Evolutionary conservation across 768 basidiomycete species (phyloP).

Genomic region (Suillus tomentosus): DNA sequence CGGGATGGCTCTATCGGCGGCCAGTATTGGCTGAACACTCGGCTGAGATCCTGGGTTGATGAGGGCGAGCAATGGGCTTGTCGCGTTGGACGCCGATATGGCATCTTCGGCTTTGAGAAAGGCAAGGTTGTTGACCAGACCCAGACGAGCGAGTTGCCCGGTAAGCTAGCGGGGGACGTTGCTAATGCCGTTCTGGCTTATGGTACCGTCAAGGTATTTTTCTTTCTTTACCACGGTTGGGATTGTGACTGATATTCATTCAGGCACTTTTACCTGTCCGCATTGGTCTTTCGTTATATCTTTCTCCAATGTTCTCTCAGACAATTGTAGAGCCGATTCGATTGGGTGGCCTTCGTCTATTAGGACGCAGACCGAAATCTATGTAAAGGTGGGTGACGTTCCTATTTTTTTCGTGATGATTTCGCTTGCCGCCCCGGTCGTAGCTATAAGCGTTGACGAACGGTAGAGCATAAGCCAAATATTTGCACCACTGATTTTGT

Average conservation of each 20-base stretch:
- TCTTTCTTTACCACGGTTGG: neutral
- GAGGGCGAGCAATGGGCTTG: conserved; percentile 76
- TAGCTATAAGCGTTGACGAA: conserved; percentile 65
- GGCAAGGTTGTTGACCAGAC: conserved; percentile 17
- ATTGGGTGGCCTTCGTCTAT: conserved; percentile 19
- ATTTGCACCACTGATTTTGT: conserved; percentile 60
- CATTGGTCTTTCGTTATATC: conserved; percentile 70
- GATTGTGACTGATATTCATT: neutral
- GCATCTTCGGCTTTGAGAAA: conserved; percentile 77
- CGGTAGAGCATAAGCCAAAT: conserved; percentile 70
- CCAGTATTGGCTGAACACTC: conserved; percentile 43
- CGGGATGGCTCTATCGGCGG: conserved; percentile 21
- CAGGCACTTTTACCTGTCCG: conserved; percentile 67
- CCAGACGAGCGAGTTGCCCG: conserved; percentile 25
- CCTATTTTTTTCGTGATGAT: conserved; percentile 47
- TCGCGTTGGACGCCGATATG: conserved; percentile 75
- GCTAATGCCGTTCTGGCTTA: conserved; percentile 86
- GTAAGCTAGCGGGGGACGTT: conserved; percentile 67
- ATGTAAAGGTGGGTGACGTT: conserved; percentile 32
- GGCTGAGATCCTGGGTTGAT: conserved; percentile 61
- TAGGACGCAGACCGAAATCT: neutral
- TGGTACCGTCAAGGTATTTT: conserved; percentile 69
- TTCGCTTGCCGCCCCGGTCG: conserved; percentile 77
- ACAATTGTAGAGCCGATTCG: conserved; percentile 64
- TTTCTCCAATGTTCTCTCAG: conserved; percentile 74